Base-by-base conservation (phyloP, 75 land plant genomes). In the Selaginella tamariscina region DNA sequence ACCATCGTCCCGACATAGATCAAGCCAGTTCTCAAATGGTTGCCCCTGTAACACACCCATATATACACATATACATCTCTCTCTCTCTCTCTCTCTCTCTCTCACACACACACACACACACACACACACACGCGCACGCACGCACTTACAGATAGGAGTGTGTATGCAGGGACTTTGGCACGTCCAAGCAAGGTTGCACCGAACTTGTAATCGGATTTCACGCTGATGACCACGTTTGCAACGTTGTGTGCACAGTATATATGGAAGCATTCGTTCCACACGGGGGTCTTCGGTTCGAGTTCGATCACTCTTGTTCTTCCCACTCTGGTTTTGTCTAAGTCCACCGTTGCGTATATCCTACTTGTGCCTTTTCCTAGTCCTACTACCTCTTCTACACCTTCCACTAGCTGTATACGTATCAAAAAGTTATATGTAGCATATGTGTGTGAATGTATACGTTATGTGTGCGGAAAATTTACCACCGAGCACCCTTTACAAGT, bases 201-300 rank as follows among this genome's bases (percentile, higher is more conserved):
- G 49, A 88, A 60, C 5, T 81, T 78, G 31, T 84, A 74, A 22
- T 80, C 87, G 21, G 79, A 74, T 71, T 88, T 92, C 32, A 92
- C 73, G 0, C 82, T 82, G 62, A 92, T 81, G 1, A 81, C 68
- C 20, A 88, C 73, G 49, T 81, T 39, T n/a, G 82, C 64, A 18
- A 75, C 81, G 31, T 23, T 65, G 60, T 92, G 96, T 8, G 95
- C 95, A 64, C 90, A 89, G 79, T 85, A 89, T 29, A 89, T 85
- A 69, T 88, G 95, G 56, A 89, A 89, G 11, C 85, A 81, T 73
- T 92, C 95, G 56, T 82, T 75, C 97, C 97, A 92, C 11, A 63
- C 68, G 0, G 79, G 72, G 54, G 66, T 78, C 0, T 21, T 13
- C 39, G 85, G 82, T 23, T 87, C 84, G 1, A 2, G 1, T 2